Evolutionary conservation across 2,329 filamentous ascomycete genomes (phyloP), one percentile per base, ranked within the genome.

Genomic region (Hypomyces perniciosus): DNA sequence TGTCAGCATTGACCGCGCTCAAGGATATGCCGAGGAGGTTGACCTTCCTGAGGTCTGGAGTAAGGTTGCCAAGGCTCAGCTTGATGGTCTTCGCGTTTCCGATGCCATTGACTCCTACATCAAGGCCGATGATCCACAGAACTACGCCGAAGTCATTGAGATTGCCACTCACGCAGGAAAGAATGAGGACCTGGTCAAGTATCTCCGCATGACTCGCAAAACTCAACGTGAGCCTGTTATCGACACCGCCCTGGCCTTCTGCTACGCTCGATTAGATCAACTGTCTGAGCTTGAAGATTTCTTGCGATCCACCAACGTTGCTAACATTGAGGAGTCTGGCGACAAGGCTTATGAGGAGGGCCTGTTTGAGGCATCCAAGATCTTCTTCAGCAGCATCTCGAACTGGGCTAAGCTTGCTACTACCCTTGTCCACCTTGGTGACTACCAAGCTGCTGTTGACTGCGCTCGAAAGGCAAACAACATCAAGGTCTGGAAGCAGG

Each of bases 401-500:
- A 99, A 99, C 80, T 99, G 93, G 93, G 92, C 92, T 50, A 99
- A 99, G 78, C 84, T 99, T 62, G 91, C 93, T 10, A 97, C 93
- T 8, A 99, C 93, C 8, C 81, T 97, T 54, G 93, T 99, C n/a
- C 90, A 97, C 69, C 83, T 99, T 6, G 87, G 85, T 58, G 93
- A 99, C 61, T 97, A 99, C 75, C 95, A 99, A 72, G 90, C 90
- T 61, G 93, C 93, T 42, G 93, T 99, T 39, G 93, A 99, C 69
- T 96, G 90, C 64, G 93, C 95, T 28, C 88, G 93, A 68, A 97
- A 99, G 75, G 93, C 93, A 62, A 99, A 97, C 78, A 97, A 90
- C 71, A 91, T 96, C 72, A 96, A 95, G 77, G 93, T 99, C 47
- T 99, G 93, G 93, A 95, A 93, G 73, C 89, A 99, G 72, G 93